Percentiles rank a stretch among this genome's conserved stretches.
Conservation (phyloP, 345 rosid genomes). For the Eucalyptus fibrosa region DNA sequence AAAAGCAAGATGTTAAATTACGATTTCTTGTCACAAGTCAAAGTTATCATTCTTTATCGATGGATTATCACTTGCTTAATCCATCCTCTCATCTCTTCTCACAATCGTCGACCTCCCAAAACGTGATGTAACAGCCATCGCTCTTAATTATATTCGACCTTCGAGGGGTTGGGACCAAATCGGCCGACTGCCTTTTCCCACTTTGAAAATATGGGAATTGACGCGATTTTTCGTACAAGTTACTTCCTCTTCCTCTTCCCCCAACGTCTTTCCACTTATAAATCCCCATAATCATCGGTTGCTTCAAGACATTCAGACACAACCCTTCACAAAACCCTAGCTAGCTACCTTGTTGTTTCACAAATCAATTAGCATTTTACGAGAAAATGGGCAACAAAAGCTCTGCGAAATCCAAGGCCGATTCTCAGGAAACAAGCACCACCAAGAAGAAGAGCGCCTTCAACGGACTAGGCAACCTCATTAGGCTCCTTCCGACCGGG, state of each 20-base stretch:
- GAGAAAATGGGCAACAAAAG: not conserved
- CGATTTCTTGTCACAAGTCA: not conserved
- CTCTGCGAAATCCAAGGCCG: not conserved
- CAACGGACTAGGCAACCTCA: slow-evolving; percentile 44
- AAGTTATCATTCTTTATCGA: not conserved
- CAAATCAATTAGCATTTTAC: not conserved
- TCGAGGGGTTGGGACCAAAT: too few relatives aligned
- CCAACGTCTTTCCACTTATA: not conserved
- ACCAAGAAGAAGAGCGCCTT: slow-evolving; percentile 32
- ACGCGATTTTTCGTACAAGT: slow-evolving; percentile 4
- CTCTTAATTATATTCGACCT: not conserved
- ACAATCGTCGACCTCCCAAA: not conserved
- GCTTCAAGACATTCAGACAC: not conserved
- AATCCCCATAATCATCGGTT: not conserved
- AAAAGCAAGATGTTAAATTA: not conserved
- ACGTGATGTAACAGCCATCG: not conserved
- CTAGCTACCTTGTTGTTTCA: not conserved
- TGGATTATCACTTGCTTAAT: not conserved
- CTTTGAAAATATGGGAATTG: not conserved
- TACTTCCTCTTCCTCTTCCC: not conserved
- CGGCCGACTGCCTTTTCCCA: not conserved
- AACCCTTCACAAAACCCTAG: not conserved
- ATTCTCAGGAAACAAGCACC: slow-evolving; percentile 2
- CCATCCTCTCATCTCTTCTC: not conserved
- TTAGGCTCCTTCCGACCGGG: slow-evolving; percentile 88